Percentiles rank a stretch among this genome's conserved stretches.
Conservation (phyloP, 2,329 filamentous ascomycete genomes). For the Gnomoniopsis smithogilvyi region DNA sequence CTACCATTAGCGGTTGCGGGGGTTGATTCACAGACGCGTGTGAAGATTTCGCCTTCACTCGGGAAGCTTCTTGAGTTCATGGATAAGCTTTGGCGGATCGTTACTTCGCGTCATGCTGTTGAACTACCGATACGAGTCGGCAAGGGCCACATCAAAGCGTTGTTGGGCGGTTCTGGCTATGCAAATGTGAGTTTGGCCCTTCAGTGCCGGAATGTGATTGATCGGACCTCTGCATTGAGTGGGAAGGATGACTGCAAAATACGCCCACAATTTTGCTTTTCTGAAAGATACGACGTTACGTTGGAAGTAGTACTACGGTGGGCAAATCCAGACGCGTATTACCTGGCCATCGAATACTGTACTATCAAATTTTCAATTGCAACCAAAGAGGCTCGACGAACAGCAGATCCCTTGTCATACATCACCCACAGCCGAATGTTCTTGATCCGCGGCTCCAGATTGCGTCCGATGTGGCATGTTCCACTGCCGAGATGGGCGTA, state of each 20-base stretch:
- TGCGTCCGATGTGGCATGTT: not conserved
- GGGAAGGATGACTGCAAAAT: not conserved
- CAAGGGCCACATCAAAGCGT: not conserved
- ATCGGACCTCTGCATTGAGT: not conserved
- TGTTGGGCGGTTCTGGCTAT: not conserved
- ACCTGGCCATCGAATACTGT: no score
- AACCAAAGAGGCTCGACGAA: not conserved
- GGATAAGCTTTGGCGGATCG: not conserved
- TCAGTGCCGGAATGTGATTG: not conserved
- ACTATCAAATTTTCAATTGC: not conserved
- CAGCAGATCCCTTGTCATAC: not conserved
- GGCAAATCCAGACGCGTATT: not conserved
- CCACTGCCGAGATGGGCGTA: not conserved
- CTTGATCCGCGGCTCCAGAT: not conserved
- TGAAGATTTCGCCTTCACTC: not conserved
- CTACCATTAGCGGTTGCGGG: no score
- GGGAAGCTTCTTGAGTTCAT: not conserved
- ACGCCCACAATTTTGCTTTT: not conserved
- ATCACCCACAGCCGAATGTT: not conserved
- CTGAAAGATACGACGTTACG: not conserved
- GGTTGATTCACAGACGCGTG: not conserved
- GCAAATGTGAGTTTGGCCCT: not conserved
- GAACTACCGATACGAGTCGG: not conserved
- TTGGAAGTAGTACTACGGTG: no score
- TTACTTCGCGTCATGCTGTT: not conserved